These are phyloP conservation scores for Hanseniaspora mollemarum DNA, from an alignment of 805 yeast genomes.

Conservation along the genomic window DNA sequence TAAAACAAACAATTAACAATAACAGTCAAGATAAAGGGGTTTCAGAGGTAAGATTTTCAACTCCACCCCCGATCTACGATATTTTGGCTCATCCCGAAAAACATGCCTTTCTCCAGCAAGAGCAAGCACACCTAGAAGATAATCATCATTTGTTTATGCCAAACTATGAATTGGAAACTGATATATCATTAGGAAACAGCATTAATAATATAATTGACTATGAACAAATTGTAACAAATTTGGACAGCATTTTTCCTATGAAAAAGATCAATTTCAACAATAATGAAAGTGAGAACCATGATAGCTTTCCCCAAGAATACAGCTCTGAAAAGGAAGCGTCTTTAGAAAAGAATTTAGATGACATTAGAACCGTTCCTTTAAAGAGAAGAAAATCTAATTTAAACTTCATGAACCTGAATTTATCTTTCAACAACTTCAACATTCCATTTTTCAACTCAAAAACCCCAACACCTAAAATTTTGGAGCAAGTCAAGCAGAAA, in stretches of 20 bases:
- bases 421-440: background rate
- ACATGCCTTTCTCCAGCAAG: slow-evolving; percentile 8
- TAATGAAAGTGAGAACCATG: background rate
- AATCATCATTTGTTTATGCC: slow-evolving; percentile 58
- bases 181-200: slow-evolving; percentile 36
- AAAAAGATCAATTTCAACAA: slow-evolving; percentile 6
- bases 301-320: background rate
- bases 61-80: slow-evolving; percentile 15
- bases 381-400: slow-evolving; percentile 12
- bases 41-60: slow-evolving; percentile 14
- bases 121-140: background rate
- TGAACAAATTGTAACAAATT: slow-evolving; percentile 5
- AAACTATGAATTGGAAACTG: slow-evolving; percentile 61
- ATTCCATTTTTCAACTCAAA: background rate
- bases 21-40: background rate
- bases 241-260: slow-evolving; percentile 13
- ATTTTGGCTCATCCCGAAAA: slow-evolving; percentile 12
- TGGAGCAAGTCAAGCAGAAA: background rate
- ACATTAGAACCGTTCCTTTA: background rate
- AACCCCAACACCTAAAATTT: background rate
- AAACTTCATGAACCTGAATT: slow-evolving; percentile 12
- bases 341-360: background rate
- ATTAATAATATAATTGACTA: slow-evolving; percentile 2
- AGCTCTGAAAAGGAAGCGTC: background rate
- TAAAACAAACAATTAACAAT: background rate